Percentiles rank a stretch among this genome's conserved stretches.
Evolutionary conservation across 2,329 filamentous ascomycete species (phyloP).

Genomic region (Escovopsis sp.): DNA sequence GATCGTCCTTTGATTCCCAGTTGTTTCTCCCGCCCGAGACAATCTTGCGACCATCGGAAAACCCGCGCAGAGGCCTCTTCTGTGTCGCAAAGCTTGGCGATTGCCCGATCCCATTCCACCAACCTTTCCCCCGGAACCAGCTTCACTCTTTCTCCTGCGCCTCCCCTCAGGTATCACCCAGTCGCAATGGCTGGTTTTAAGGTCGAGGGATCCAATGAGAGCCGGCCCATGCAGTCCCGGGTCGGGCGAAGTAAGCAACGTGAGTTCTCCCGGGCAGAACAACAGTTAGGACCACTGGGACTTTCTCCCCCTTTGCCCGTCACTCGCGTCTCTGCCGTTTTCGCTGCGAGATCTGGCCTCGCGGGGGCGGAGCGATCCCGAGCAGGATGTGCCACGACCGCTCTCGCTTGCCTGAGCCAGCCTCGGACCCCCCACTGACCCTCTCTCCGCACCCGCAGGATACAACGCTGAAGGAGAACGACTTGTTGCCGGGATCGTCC

Average conservation of each 20-base stretch:
- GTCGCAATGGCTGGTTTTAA: constrained; percentile 21
- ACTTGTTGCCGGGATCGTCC: constrained; percentile 87
- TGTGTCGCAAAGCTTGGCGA: not conserved
- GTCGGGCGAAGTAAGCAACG: constrained; percentile 67
- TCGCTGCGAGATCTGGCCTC: not conserved
- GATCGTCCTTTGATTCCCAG: not conserved
- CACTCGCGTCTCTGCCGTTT: constrained; percentile 2
- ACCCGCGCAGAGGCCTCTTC: not conserved
- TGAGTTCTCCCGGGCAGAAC: constrained; percentile 33
- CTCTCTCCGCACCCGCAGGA: constrained; percentile 37
- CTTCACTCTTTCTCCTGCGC: not conserved
- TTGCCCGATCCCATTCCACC: not conserved
- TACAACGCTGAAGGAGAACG: constrained; percentile 88
- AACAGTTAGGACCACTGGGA: constrained; percentile 2
- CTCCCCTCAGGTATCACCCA: constrained; percentile 4
- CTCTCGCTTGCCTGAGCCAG: constrained; percentile 5
- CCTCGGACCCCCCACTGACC: constrained; percentile 9
- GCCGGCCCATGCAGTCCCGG: constrained; percentile 55
- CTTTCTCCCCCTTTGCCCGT: not conserved
- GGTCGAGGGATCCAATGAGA: constrained; percentile 18
- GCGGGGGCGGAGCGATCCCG: not conserved
- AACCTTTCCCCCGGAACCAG: not conserved
- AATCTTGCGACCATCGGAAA: not conserved
- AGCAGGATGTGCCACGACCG: constrained; percentile 1
- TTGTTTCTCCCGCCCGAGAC: not conserved